Conservation (phyloP, 1,139 yeast species). For the Protomyces macrosporus region DNA sequence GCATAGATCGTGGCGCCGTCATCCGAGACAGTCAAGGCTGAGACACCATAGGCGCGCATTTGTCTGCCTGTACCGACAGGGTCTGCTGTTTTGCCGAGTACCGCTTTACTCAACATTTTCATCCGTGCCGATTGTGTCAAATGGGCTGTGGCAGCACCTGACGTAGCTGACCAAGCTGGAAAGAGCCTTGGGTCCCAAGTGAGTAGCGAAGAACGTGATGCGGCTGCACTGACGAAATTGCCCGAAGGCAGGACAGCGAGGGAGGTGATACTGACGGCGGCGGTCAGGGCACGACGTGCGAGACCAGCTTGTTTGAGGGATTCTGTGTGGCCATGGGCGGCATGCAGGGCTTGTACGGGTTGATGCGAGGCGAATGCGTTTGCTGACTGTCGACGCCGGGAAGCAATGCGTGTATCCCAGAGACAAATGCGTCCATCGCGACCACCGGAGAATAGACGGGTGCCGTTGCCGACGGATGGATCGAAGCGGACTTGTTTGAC, state of each 20-base stretch:
- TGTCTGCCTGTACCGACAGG: not conserved
- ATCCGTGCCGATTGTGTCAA: not conserved
- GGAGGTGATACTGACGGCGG: not conserved
- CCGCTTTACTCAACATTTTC: not conserved
- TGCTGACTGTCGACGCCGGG: not conserved
- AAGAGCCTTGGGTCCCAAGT: slow-evolving; percentile 25
- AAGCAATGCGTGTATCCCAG: slow-evolving; percentile 21
- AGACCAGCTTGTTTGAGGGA: not conserved
- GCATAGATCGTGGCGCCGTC: slow-evolving; percentile 14
- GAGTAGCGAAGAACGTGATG: slow-evolving; percentile 12
- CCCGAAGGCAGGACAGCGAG: not conserved
- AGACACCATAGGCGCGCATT: slow-evolving; percentile 10
- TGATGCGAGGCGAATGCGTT: not conserved
- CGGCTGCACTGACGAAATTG: slow-evolving; percentile 5
- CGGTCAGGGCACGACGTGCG: not conserved
- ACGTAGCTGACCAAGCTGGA: not conserved
- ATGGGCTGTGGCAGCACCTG: not conserved
- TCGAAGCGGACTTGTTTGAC: slow-evolving; percentile 21
- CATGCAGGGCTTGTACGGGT: slow-evolving; percentile 2
- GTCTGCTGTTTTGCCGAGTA: not conserved
- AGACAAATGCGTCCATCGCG: slow-evolving; percentile 26
- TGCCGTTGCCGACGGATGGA: not conserved
- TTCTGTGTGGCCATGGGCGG: not conserved
- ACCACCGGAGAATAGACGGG: slow-evolving; percentile 11
- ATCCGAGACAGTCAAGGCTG: not conserved